A percentile compares a stretch with the other conserved stretches of the same genome.
Evolutionary conservation across 2,329 filamentous ascomycete genomes (phyloP).

Genomic region (Biscogniauxia sp.): DNA sequence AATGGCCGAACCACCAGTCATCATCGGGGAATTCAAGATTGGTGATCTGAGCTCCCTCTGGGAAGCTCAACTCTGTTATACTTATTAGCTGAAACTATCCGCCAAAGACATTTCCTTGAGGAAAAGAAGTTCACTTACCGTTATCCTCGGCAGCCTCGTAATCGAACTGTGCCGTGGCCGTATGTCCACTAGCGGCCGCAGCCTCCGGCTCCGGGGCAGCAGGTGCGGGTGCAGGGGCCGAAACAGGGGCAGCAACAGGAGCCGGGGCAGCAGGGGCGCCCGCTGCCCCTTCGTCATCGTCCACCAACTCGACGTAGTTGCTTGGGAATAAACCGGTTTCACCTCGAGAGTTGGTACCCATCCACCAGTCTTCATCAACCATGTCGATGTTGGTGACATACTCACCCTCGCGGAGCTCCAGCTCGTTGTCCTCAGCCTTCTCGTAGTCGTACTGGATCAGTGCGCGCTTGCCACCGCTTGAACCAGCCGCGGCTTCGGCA

Average conservation of each 20-base stretch:
- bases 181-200: slow-evolving; percentile 49
- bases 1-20: slow-evolving; percentile 97
- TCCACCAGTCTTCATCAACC: slow-evolving; percentile 99
- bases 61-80: slow-evolving; percentile 70
- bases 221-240: slow-evolving; percentile 25
- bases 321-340: slow-evolving; percentile 91
- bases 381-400: slow-evolving; percentile 89
- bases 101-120: neutral
- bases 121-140: slow-evolving; percentile 41
- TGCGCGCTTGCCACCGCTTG: slow-evolving; percentile 64
- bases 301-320: slow-evolving; percentile 90
- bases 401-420: slow-evolving; percentile 86
- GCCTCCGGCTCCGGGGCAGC: slow-evolving; percentile 38
- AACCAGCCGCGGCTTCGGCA: slow-evolving; percentile 33
- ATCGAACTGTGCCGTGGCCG: slow-evolving; percentile 85
- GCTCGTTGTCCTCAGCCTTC: slow-evolving; percentile 95
- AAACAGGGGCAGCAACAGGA: slow-evolving; percentile 26
- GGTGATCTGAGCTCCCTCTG: slow-evolving; percentile 79
- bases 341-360: slow-evolving; percentile 82
- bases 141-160: slow-evolving; percentile 98
- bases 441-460: slow-evolving; percentile 93
- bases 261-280: slow-evolving; percentile 29
- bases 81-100: slow-evolving; percentile 35
- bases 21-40: slow-evolving; percentile 94
- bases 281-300: slow-evolving; percentile 50